phyloP scores from a whole-genome alignment of 2,329 filamentous ascomycete genomes.

The Coniochaeta ligniaria region DNA sequence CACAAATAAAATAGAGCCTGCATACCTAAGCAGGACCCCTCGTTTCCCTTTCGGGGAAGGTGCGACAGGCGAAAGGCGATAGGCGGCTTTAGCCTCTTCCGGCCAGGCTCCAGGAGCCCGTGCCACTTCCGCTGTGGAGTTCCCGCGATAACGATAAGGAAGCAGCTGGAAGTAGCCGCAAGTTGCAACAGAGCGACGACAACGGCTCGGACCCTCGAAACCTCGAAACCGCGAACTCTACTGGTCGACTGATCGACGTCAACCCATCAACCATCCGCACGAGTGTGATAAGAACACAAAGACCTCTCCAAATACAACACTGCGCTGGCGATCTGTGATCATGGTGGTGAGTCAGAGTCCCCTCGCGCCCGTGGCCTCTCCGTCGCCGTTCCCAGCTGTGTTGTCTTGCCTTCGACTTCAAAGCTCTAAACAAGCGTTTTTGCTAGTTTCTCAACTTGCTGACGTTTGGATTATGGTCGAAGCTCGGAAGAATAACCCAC shows the following conservation, averaged over 20 bases:
- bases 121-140: background rate
- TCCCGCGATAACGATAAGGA: background rate
- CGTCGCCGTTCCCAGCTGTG: conserved; percentile 3
- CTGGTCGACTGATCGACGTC: background rate
- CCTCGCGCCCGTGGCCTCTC: background rate
- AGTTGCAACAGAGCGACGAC: background rate
- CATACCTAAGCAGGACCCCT: conserved; percentile 3
- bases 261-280: background rate
- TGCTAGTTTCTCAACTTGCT: conserved; percentile 58
- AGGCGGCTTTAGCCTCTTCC: no score
- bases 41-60: background rate
- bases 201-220: background rate
- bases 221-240: background rate
- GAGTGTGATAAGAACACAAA: background rate
- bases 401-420: conserved; percentile 24
- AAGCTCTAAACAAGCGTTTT: conserved; percentile 21
- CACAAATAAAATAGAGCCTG: background rate
- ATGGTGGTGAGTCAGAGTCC: conserved; percentile 12
- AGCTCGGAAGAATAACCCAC: conserved; percentile 90
- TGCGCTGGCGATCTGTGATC: background rate
- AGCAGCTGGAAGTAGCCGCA: background rate
- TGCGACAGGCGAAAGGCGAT: background rate
- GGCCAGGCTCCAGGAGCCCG: no score
- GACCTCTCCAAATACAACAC: background rate
- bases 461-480: conserved; percentile 61